Base-by-base conservation (phyloP, 768 basidiomycete species). In the Kwoniella bestiolae region DNA sequence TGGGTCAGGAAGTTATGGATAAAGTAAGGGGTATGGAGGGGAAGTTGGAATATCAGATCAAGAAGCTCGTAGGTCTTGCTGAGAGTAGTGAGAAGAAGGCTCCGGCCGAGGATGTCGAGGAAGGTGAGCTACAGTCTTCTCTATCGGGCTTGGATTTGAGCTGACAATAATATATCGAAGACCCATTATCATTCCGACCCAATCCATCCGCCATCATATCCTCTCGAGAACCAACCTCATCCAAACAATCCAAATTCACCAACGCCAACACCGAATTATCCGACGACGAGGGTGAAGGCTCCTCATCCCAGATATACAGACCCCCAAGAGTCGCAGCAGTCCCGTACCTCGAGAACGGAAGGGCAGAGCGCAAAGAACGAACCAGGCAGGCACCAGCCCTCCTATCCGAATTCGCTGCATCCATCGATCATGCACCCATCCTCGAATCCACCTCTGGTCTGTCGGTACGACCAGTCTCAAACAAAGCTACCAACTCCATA, bases 31-130 rank as follows among this genome's bases (percentile, higher is more conserved):
- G 87, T 0, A 85, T 99, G 25, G 94, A 98, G 81, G 84, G 85
- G 58, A 88, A 91, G 75, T 90, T 99, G 86, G 87, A 86, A 52
- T 97, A 99, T 80, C 96, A 98, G 79, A 92, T 99, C 73, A 93
- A 97, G 71, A 97, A 98, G 79, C 86, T 99, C 18, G 86, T 94
- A 28, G 86, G 87, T 65, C 81, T 91, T 5, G 89, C 92, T 0
- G 87, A 90, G 70, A 88, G 80, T 45, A 73, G 65, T 1, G 70
- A 79, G 63, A 55, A 57, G 35, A 53, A 70, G 26, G 67, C 50
- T 76, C 73, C 83, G 25, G 81, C 83, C 12, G 79, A 79, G 46
- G 68, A 82, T 77, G 80, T 83, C 14, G 80, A 84, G 5, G 87
- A 91, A 66, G 92, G 91, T 91, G 73, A 63, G 84, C 61, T 6